Base-by-base conservation (phyloP, 192 early-diverging fungal genomes). In the Coemansia sp. region DNA sequence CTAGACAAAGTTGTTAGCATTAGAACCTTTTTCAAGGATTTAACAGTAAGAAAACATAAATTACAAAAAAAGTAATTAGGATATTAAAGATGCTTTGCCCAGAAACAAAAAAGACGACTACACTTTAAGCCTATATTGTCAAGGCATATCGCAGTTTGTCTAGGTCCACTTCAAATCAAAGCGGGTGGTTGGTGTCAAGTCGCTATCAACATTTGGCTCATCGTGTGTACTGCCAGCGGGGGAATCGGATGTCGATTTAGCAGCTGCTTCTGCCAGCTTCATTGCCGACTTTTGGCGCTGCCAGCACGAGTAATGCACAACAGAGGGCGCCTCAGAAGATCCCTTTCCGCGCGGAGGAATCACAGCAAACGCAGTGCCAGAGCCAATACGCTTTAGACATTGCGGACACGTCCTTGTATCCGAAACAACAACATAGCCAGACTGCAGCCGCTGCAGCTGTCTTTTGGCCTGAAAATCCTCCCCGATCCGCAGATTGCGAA, bases 311-410 rank as follows among this genome's bases (percentile, higher is more conserved):
- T 78, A 84, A 23, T 84, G 83, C 13, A 84, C 73, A 21, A 81
- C 78, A 30, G 46, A 26, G 28, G 71, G 70, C 48, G 64, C 64
- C 6, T 20, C 18, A 6, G 28, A 10, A 7, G n/a, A n/a, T n/a
- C 31, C 51, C 37, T 61, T 58, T n/a, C 56, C 43, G 7, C 63
- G 62, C 12, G 59, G 21, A 21, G 73, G 72, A 43, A 78, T 65
- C 37, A 84, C 65, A 5, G 78, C 78, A 70, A 77, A 84, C 15
- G 74, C 77, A 7, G 71, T 70, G 59, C 77, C 74, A 7, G 73
- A 64, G 43, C 83, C 83, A 26, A 84, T 84, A n/a, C 83, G 74
- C 71, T 84, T 84, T 26, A 81, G 57, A 61, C 83, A 84, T 9
- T 77, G 74, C 18, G 78, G 77, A 35, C 83, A 84, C 3, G 71